Base-by-base conservation (phyloP, 75 land plant genomes). In the Adiantum capillusveneris region DNA sequence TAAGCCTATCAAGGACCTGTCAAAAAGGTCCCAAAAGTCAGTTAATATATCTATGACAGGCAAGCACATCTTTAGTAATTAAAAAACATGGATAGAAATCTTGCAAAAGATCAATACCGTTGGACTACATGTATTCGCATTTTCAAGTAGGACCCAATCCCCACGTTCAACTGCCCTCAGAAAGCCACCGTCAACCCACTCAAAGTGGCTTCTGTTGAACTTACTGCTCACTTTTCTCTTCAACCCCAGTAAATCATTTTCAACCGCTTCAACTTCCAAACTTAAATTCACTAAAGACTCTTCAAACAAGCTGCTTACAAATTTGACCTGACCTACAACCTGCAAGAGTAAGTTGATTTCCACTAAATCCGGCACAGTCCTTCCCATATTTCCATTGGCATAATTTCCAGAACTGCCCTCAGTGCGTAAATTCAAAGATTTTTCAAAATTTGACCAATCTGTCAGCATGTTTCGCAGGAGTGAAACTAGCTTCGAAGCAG, bases 41-140 rank as follows among this genome's bases (percentile, higher is more conserved):
- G 29, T 25, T 56, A 29, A 56, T 6, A 28, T 6, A 31, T 56
- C 14, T n/a, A n/a, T n/a, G n/a, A n/a, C n/a, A n/a, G n/a, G n/a
- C n/a, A n/a, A n/a, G n/a, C n/a, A n/a, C n/a, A n/a, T n/a, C n/a
- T n/a, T n/a, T n/a, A n/a, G n/a, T n/a, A n/a, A n/a, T n/a, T 51
- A 11, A 9, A 51, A 19, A 9, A 7, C 19, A 17, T 6, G 42
- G 13, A 39, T 13, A 39, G 42, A 7, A 39, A 39, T 39, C 12
- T 9, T 9, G 13, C 7, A 7, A 13, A 39, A 39, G 13, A 39
- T 9, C 42, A 39, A 39, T 63, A 94, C 99, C 61, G 99, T 95
- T 25, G 99, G 99, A 78, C 80, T 95, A 52, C 99, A 95, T 49
- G 82, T 72, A 63, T 95, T 95, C 44, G 99, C 99, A 73, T 95